Conservation (phyloP, 805 yeast species). For the Metschnikowia continentalis region DNA sequence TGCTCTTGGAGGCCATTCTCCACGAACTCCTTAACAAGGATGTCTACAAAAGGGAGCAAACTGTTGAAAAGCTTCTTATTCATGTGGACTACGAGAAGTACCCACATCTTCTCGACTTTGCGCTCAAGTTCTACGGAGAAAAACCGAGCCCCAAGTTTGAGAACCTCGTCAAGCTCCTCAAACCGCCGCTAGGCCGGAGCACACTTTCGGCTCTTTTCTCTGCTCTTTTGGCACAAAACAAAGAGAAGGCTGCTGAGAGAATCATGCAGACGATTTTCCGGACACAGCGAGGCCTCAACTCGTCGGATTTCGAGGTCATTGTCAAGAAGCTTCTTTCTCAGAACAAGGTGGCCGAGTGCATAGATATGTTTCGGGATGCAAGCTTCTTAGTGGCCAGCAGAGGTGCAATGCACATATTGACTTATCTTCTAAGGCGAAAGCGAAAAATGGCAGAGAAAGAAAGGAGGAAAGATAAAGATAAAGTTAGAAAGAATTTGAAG, state of each 20-base stretch:
- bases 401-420: conserved; percentile 20
- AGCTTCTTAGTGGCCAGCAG: conserved; percentile 21
- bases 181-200: conserved; percentile 31
- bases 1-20: conserved; percentile 3
- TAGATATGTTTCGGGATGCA: conserved; percentile 20
- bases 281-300: conserved; percentile 24
- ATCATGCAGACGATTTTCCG: conserved; percentile 28
- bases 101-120: conserved; percentile 12
- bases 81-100: not conserved
- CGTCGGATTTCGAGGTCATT: conserved; percentile 26
- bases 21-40: not conserved
- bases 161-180: conserved; percentile 19
- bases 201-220: conserved; percentile 31
- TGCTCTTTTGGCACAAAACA: conserved; percentile 25
- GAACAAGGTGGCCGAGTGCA: conserved; percentile 22
- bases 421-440: not conserved
- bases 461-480: not conserved
- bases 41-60: not conserved
- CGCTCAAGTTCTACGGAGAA: conserved; percentile 20
- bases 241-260: conserved; percentile 27
- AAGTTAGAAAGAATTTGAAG: no score
- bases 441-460: not conserved
- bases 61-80: not conserved
- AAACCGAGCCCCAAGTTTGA: conserved; percentile 10
- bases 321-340: conserved; percentile 24